Evolutionary conservation across 2,329 filamentous ascomycete genomes (phyloP).

Genomic region (Ilyonectria destructans): DNA sequence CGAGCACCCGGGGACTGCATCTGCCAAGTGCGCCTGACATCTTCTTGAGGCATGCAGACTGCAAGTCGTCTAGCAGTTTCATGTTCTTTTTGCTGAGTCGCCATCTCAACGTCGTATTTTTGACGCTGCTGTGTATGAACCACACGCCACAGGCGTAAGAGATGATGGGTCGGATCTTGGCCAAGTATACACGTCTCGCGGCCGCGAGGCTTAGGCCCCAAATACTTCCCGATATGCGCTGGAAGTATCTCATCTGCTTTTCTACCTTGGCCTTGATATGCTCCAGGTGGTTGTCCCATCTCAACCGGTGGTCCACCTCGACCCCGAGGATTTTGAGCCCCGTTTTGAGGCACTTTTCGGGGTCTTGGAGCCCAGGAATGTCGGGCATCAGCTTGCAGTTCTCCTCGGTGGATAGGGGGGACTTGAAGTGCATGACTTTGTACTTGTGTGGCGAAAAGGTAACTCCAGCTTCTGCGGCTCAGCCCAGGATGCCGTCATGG

Average conservation of each 20-base stretch:
- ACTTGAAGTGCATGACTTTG: conserved; percentile 24
- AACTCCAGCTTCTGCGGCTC: neutral
- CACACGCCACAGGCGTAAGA: conserved; percentile 23
- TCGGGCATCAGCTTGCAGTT: neutral
- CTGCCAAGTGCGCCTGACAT: neutral
- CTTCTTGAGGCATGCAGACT: conserved; percentile 15
- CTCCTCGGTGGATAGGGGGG: neutral
- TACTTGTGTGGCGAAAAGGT: conserved; percentile 23
- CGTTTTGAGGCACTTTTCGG: neutral
- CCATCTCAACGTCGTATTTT: neutral
- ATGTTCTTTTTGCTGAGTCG: neutral
- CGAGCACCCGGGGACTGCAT: neutral
- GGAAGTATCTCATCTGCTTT: neutral
- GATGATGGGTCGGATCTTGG: conserved; percentile 23
- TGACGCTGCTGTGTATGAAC: neutral
- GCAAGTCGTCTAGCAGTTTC: neutral
- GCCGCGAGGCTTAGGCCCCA: neutral
- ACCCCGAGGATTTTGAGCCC: conserved; percentile 19
- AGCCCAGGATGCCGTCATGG: conserved; percentile 18
- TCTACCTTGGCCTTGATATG: conserved; percentile 9
- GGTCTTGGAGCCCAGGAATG: conserved; percentile 13
- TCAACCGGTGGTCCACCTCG: neutral
- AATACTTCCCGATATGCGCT: neutral
- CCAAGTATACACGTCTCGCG: conserved; percentile 10
- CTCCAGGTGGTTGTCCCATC: conserved; percentile 6